Conservation (phyloP, 352 stramenopile genomes). For the Phytophthora rubi region DNA sequence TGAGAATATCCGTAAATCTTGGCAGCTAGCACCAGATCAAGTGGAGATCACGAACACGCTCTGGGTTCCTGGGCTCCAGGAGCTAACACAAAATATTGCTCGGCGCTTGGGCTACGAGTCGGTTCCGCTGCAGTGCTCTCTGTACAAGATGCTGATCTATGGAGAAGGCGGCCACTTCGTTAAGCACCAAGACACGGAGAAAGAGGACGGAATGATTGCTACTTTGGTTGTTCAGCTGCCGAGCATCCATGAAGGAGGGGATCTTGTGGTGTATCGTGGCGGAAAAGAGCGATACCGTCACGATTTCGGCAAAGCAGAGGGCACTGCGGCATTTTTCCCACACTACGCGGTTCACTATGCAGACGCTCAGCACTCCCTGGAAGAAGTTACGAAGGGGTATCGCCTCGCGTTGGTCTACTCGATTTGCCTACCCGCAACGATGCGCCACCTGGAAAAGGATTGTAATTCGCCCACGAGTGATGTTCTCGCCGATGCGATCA, state of each 20-base stretch:
- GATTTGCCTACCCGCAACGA: slow-evolving; percentile 11
- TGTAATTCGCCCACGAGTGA: background rate
- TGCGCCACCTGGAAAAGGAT: background rate
- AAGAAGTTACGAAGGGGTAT: slow-evolving; percentile 25
- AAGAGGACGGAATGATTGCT: slow-evolving; percentile 58
- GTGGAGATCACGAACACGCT: slow-evolving; percentile 8
- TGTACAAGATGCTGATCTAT: slow-evolving; percentile 67
- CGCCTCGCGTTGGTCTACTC: slow-evolving; percentile 30
- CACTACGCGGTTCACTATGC: slow-evolving; percentile 38
- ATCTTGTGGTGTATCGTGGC: slow-evolving; percentile 27
- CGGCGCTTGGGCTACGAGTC: slow-evolving; percentile 17
- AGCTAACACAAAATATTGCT: slow-evolving; percentile 2
- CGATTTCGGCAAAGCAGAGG: slow-evolving; percentile 27
- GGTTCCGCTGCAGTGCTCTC: slow-evolving; percentile 14
- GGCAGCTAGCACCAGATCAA: slow-evolving; percentile 18
- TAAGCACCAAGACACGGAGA: slow-evolving; percentile 59
- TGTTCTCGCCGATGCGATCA: slow-evolving; percentile 13
- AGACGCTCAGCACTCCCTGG: slow-evolving; percentile 25
- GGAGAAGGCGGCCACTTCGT: slow-evolving; percentile 46
- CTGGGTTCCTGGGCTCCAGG: slow-evolving; percentile 12
- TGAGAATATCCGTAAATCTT: slow-evolving; percentile 19
- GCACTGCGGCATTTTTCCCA: slow-evolving; percentile 6
- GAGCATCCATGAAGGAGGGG: slow-evolving; percentile 28
- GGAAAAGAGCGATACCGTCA: slow-evolving; percentile 15
- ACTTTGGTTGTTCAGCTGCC: slow-evolving; percentile 56